Conservation (phyloP, 75 land plant genomes). For the Selaginella moellendorffii region DNA sequence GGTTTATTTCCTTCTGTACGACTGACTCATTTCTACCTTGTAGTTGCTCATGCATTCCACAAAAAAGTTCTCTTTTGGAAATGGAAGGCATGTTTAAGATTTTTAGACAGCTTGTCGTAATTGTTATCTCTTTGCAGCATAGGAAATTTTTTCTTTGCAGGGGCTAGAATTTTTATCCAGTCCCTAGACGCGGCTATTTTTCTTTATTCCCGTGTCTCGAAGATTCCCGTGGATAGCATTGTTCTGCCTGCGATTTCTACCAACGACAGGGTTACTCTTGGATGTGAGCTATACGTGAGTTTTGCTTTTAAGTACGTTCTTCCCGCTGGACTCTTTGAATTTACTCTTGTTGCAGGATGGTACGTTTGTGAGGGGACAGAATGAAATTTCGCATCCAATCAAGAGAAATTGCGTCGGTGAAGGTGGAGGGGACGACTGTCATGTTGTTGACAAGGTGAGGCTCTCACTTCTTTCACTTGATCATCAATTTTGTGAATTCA, state of each 20-base stretch:
- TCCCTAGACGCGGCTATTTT: slow-evolving; percentile 98
- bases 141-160: slow-evolving; percentile 99
- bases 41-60: slow-evolving; percentile 66
- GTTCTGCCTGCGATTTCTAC: slow-evolving; percentile 92
- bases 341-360: slow-evolving; percentile 57
- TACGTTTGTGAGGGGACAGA: slow-evolving; percentile 84
- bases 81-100: slow-evolving; percentile 99
- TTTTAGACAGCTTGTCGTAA: no score
- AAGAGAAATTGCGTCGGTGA: not conserved
- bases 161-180: slow-evolving; percentile 86
- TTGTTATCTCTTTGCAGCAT: no score
- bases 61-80: slow-evolving; percentile 66
- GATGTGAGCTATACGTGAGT: slow-evolving; percentile 81
- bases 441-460: slow-evolving; percentile 48
- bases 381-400: slow-evolving; percentile 94
- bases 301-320: not conserved
- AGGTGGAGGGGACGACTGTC: slow-evolving; percentile 10
- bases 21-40: not conserved
- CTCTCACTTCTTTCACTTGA: no score
- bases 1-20: not conserved
- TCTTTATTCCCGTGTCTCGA: slow-evolving; percentile 92
- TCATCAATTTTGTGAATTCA: no score
- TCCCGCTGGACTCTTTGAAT: no score
- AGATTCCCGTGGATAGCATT: slow-evolving; percentile 72
- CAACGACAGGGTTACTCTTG: slow-evolving; percentile 91